Conservation (phyloP, 2,329 filamentous ascomycete species). For the Xylariaceae sp. region DNA sequence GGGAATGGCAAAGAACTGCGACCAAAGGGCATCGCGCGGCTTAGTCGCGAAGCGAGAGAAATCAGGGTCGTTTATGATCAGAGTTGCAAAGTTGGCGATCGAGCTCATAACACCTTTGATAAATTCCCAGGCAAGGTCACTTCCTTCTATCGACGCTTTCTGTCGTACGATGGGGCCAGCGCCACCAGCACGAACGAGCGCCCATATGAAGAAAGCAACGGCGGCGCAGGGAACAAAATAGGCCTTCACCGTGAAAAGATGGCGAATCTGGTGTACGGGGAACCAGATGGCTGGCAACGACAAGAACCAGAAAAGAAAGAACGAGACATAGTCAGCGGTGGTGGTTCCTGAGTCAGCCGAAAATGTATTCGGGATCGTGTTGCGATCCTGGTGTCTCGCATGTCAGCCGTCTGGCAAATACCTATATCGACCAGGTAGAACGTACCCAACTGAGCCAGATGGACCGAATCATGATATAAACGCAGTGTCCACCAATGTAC, state of each 20-base stretch:
- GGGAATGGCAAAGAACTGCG: slow-evolving; percentile 77
- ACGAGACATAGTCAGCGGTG: slow-evolving; percentile 76
- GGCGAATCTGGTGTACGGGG: slow-evolving; percentile 83
- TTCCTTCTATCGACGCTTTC: slow-evolving; percentile 63
- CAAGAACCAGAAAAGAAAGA: slow-evolving; percentile 83
- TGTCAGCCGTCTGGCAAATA: slow-evolving; percentile 3
- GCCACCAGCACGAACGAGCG: slow-evolving; percentile 77
- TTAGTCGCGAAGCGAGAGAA: slow-evolving; percentile 82
- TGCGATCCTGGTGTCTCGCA: slow-evolving; percentile 42
- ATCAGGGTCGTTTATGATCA: slow-evolving; percentile 82
- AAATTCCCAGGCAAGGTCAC: slow-evolving; percentile 76
- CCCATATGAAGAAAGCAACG: slow-evolving; percentile 85
- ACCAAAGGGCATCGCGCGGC: slow-evolving; percentile 76
- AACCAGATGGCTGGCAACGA: slow-evolving; percentile 87
- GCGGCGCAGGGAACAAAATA: slow-evolving; percentile 83
- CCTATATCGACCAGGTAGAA: not conserved
- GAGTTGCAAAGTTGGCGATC: slow-evolving; percentile 87
- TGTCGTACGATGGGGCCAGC: slow-evolving; percentile 82
- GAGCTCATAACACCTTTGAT: slow-evolving; percentile 85
- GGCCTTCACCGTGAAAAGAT: slow-evolving; percentile 89
- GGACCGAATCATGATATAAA: slow-evolving; percentile 84
- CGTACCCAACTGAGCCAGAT: slow-evolving; percentile 74
- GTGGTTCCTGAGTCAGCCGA: slow-evolving; percentile 66
- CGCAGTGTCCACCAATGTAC: slow-evolving; percentile 83
- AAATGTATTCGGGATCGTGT: slow-evolving; percentile 69